Evolutionary conservation across 1,284 basidiomycete genomes (phyloP), one percentile per base, ranked within the genome.

Genomic region (Vanrija pseudolonga): DNA sequence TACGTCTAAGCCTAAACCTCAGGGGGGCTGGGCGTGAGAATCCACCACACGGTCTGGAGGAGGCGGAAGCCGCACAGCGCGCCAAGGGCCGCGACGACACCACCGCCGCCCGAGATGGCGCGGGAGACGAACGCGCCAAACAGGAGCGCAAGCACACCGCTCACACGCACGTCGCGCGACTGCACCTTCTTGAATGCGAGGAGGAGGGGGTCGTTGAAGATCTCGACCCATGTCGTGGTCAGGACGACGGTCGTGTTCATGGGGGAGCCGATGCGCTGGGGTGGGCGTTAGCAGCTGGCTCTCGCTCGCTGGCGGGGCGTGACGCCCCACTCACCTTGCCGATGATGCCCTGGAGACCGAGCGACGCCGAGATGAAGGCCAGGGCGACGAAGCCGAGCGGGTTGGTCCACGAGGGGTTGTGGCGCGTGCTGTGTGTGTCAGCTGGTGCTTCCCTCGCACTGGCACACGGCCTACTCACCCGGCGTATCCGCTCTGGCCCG

Each of bases 161-260:
- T 77, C 47, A 85, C 64, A 65, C 86, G 85, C 73, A 89, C 85
- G 69, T 92, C 89, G 39, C 89, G 83, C 2, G 84, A 79, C 28
- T 74, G 76, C 59, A 86, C 79, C 43, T 55, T 62, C 38, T 61
- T 59, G 52, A 80, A 74, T 75, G 76, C 79, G 85, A 76, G 87
- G 6, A 91, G 80, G 47, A 83, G 77, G 0, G 89, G 88, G 69
- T 90, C 88, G 47, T 84, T 84, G 79, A 89, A 81, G 47, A 92
- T 82, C 72, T 91, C 88, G 54, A 89, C 88, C 89, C 89, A 92
- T 23, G 89, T 84, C 9, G 88, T 89, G 9, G 87, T 90, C 18
- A 88, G 78, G 17, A 72, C 63, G 41, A 65, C 62, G 17, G 69
- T 61, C 40, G 47, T 11, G 87, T 89, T 38, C 72, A 90, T 89